Evolutionary conservation across 73 alveolate species (phyloP).

Genomic region (Uronychia setigera): DNA sequence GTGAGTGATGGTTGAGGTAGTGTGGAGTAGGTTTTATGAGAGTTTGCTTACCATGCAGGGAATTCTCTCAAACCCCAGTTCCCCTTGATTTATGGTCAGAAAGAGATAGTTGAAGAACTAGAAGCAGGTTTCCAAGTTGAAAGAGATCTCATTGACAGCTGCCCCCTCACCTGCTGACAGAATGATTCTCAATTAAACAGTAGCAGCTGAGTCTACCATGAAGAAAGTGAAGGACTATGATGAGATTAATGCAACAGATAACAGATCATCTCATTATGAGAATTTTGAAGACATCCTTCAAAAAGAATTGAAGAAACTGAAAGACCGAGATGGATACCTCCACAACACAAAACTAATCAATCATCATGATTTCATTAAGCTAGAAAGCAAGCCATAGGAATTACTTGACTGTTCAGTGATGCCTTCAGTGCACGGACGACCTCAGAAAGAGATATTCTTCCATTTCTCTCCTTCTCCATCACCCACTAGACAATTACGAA

Average conservation of each 20-base stretch:
- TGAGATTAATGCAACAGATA: no score
- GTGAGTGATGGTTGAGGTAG: no score
- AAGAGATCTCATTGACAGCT: no score
- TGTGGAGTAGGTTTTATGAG: no score
- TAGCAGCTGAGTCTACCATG: no score
- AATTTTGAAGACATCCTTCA: not conserved
- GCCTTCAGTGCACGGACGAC: not conserved
- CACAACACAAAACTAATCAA: not conserved
- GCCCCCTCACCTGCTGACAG: no score
- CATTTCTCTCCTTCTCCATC: not conserved
- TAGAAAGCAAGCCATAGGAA: not conserved
- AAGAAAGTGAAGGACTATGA: no score
- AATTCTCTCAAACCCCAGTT: not conserved
- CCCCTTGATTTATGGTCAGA: not conserved
- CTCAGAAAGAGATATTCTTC: not conserved
- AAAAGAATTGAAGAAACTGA: not conserved
- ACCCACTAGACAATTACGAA: not conserved
- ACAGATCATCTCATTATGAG: no score
- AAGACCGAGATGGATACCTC: not conserved
- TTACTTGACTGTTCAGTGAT: not conserved
- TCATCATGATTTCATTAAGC: slow-evolving; percentile 3
- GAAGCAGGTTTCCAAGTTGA: no score
- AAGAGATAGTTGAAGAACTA: not conserved
- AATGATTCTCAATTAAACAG: no score
- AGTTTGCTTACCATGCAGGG: slow-evolving; percentile 3